phyloP scores from a whole-genome alignment of 495 filamentous ascomycete species.

The Lepraria neglecta region DNA sequence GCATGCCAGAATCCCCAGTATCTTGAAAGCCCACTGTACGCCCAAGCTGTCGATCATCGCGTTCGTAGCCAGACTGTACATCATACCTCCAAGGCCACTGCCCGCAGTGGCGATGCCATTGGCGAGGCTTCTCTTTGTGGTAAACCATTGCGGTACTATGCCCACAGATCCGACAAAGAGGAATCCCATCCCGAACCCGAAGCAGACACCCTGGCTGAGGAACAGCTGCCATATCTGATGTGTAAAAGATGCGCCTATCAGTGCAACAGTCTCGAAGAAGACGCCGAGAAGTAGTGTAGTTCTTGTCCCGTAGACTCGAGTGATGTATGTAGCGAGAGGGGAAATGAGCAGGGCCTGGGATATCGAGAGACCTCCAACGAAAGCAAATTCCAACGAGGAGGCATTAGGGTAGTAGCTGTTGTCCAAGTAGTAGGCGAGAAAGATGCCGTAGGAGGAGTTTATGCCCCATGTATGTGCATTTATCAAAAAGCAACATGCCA shows the following conservation, averaged over 20 bases:
- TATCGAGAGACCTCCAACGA: conserved; percentile 62
- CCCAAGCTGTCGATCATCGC: conserved; percentile 49
- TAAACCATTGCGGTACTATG: conserved; percentile 71
- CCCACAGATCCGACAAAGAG: conserved; percentile 57
- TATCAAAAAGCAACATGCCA: conserved; percentile 46
- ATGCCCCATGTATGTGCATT: conserved; percentile 59
- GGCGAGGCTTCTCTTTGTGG: conserved; percentile 56
- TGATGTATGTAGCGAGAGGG: conserved; percentile 51
- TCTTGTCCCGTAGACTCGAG: conserved; percentile 45
- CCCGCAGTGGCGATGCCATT: conserved; percentile 63
- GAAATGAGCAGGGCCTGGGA: conserved; percentile 54
- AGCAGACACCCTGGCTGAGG: conserved; percentile 63
- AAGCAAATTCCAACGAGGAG: conserved; percentile 54
- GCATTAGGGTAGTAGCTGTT: conserved; percentile 50
- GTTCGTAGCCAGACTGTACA: conserved; percentile 37
- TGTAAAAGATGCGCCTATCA: conserved; percentile 58
- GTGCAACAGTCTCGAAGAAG: conserved; percentile 46
- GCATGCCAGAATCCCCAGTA: conserved; percentile 56
- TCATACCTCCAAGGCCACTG: conserved; percentile 62
- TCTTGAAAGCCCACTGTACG: conserved; percentile 60
- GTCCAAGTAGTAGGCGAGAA: conserved; percentile 58
- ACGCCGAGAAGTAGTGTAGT: conserved; percentile 49
- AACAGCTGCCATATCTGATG: conserved; percentile 63
- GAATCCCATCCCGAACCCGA: conserved; percentile 66
- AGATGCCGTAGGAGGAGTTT: conserved; percentile 52